Conservation (phyloP, 345 rosid genomes). For the Eucalyptus erythrocorys region DNA sequence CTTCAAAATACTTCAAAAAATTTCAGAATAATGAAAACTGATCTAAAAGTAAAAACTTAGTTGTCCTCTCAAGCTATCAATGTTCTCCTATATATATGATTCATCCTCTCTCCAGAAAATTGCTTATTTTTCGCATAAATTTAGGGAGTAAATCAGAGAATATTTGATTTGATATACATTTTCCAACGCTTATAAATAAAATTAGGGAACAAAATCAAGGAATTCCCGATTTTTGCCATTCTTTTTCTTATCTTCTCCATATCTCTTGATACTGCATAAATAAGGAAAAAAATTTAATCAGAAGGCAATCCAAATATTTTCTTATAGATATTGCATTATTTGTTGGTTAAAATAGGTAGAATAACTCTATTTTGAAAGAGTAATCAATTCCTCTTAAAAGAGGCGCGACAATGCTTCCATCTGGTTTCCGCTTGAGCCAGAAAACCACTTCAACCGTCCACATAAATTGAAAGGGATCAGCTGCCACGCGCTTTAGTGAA, state of each 20-base stretch:
- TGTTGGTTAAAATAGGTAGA: rapidly evolving
- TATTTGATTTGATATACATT: rapidly evolving
- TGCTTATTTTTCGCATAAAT: too few species aligned
- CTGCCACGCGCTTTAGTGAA: rapidly evolving
- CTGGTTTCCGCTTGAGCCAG: neutral
- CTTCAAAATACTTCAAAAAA: too few species aligned
- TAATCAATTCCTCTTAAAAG: rapidly evolving
- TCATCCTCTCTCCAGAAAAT: rapidly evolving
- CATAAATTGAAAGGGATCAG: neutral
- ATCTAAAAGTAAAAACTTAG: too few species aligned
- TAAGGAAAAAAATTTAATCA: too few species aligned
- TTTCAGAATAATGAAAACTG: rapidly evolving
- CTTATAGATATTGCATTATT: rapidly evolving
- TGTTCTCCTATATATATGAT: too few species aligned
- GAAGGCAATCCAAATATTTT: rapidly evolving
- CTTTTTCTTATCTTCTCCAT: too few species aligned
- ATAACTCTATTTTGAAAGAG: too few species aligned
- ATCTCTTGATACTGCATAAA: rapidly evolving
- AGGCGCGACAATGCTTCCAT: neutral
- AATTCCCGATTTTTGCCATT: rapidly evolving
- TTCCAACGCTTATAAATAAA: rapidly evolving
- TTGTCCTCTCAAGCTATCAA: rapidly evolving
- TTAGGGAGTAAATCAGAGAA: rapidly evolving
- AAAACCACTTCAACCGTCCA: neutral
- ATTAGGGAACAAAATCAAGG: too few species aligned